A percentile compares a stretch with the other conserved stretches of the same genome.
phyloP scores from a whole-genome alignment of 768 basidiomycete genomes.

The Auricularia heimuer region DNA sequence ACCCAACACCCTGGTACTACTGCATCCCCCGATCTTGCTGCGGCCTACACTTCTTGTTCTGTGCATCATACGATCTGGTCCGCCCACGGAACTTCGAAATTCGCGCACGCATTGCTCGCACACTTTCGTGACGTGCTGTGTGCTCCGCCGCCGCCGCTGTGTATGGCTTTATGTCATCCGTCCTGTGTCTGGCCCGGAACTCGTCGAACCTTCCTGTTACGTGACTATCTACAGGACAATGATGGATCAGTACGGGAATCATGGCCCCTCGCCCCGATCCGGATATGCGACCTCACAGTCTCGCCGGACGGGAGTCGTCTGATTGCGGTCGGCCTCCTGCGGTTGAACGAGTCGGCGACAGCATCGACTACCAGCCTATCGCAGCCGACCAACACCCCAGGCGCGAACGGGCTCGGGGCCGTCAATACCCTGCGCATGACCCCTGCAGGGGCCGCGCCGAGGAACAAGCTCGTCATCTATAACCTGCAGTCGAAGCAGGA shows the following conservation, averaged over 20 bases:
- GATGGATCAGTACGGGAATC: constrained; percentile 62
- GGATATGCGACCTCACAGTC: constrained; percentile 78
- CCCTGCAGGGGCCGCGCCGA: neutral
- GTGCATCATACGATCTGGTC: no score
- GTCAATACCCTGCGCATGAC: neutral
- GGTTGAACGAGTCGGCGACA: constrained; percentile 12
- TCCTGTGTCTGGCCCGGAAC: neutral
- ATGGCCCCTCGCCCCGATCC: constrained; percentile 63
- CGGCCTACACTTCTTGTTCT: no score
- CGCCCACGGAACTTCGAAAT: no score
- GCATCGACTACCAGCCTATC: constrained; percentile 7
- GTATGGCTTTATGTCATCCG: neutral
- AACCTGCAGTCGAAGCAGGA: constrained; percentile 58
- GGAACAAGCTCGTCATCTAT: constrained; percentile 57
- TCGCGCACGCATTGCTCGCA: no score
- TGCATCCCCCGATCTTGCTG: neutral
- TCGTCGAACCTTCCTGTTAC: constrained; percentile 8
- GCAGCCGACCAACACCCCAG: neutral
- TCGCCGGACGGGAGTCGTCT: constrained; percentile 77
- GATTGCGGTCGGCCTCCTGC: constrained; percentile 73
- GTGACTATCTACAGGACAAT: constrained; percentile 42
- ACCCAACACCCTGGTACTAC: neutral
- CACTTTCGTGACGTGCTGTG: neutral
- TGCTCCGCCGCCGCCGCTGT: neutral
- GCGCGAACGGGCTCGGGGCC: neutral